A percentile compares a stretch with the other conserved stretches of the same genome.
These are phyloP conservation scores for Rubus parviflorus DNA, from an alignment of 306 rosid species.

Conservation along the genomic window DNA sequence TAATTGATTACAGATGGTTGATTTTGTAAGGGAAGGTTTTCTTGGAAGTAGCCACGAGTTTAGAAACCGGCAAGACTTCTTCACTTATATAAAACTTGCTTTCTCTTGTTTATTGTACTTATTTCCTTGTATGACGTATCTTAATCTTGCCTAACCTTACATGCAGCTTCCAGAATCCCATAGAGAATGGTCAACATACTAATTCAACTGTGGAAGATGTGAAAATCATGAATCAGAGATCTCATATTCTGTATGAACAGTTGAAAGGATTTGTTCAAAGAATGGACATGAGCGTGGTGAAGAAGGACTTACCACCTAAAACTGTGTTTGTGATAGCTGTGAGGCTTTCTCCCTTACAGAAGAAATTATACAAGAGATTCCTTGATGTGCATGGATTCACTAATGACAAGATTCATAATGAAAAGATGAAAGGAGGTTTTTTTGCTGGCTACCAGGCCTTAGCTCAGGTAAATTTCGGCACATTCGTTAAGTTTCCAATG, in stretches of 20 bases:
- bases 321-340: conserved; percentile 93
- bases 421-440: conserved; percentile 75
- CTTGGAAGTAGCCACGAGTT: conserved; percentile 99
- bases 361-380: conserved; percentile 84
- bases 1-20: conserved; percentile 83
- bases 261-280: conserved; percentile 96
- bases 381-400: conserved; percentile 93
- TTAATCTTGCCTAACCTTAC: conserved; percentile 22
- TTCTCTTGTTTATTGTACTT: conserved; percentile 15
- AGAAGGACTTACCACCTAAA: conserved; percentile 96
- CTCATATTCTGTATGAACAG: conserved; percentile 87
- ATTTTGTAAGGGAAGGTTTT: conserved; percentile 98
- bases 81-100: conserved; percentile 27
- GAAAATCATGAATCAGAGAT: conserved; percentile 97
- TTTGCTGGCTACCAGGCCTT: conserved; percentile 97
- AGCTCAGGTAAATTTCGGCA: conserved; percentile 67
- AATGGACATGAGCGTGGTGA: conserved; percentile 95
- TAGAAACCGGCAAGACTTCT: conserved; percentile 79
- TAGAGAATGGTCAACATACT: conserved; percentile 97
- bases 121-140: conserved; percentile 1
- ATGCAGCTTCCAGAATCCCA: conserved; percentile 95
- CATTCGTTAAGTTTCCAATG: neutral
- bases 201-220: conserved; percentile 87
- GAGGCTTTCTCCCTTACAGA: conserved; percentile 89
- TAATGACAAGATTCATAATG: conserved; percentile 50